Conservation (phyloP, 768 basidiomycete genomes). For the Xerocomus potaroensis region DNA sequence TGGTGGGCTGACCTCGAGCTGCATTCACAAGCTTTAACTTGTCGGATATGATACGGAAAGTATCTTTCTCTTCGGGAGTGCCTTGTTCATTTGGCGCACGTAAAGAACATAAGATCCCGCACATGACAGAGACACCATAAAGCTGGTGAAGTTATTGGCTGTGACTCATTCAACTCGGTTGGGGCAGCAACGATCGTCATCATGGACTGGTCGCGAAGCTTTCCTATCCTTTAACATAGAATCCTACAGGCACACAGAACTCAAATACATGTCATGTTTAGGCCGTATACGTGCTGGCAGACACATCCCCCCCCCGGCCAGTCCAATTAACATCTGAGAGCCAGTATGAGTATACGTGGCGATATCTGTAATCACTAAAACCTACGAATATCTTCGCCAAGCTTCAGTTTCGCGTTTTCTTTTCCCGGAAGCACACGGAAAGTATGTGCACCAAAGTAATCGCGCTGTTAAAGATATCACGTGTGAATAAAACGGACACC, state of each 20-base stretch:
- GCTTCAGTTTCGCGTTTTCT: slow-evolving; percentile 78
- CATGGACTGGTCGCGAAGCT: too few species aligned
- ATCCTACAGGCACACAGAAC: slow-evolving; percentile 15
- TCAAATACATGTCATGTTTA: slow-evolving; percentile 29
- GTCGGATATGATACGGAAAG: slow-evolving; percentile 22
- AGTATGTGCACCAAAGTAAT: slow-evolving; percentile 99
- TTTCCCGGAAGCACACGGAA: slow-evolving; percentile 92
- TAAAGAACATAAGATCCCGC: slow-evolving; percentile 61
- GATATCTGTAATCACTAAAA: slow-evolving; percentile 16
- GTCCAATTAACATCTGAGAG: slow-evolving; percentile 94
- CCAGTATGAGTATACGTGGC: slow-evolving; percentile 1
- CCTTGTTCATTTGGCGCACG: slow-evolving; percentile 14
- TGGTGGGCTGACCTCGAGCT: slow-evolving; percentile 44
- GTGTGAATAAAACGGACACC: slow-evolving; percentile 1
- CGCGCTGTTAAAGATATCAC: slow-evolving; percentile 52
- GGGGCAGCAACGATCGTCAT: too few species aligned
- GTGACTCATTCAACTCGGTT: neutral
- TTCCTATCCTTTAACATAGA: neutral
- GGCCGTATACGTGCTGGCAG: slow-evolving; percentile 79
- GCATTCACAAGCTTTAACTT: slow-evolving; percentile 49
- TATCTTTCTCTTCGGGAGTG: slow-evolving; percentile 3
- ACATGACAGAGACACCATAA: slow-evolving; percentile 42
- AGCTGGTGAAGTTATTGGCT: neutral
- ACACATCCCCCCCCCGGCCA: slow-evolving; percentile 93
- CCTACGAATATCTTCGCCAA: slow-evolving; percentile 85